Conservation (phyloP, 1,284 basidiomycete genomes). For the Puccinia polysora region DNA sequence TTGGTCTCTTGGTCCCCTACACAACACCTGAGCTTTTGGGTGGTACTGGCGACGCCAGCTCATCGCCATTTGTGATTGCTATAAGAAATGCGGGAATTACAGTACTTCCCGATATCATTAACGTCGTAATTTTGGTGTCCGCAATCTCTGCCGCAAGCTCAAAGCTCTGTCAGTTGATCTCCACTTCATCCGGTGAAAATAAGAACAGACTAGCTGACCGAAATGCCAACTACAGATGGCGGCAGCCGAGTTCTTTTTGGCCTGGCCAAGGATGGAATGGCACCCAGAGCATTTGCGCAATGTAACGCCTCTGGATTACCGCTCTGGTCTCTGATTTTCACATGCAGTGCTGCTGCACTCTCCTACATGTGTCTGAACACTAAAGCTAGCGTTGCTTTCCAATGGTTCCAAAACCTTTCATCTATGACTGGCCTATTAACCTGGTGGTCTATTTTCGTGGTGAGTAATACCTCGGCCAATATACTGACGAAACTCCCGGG, state of each 20-base stretch:
- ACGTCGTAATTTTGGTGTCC: constrained; percentile 63
- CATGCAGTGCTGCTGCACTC: constrained; percentile 65
- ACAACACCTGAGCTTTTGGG: constrained; percentile 62
- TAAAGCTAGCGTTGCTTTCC: constrained; percentile 66
- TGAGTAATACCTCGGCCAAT: constrained; percentile 43
- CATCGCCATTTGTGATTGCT: constrained; percentile 74
- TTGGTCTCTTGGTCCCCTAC: constrained; percentile 68
- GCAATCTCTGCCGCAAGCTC: constrained; percentile 81
- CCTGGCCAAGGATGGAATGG: constrained; percentile 69
- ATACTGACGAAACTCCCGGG: too few species aligned
- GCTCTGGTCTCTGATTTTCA: constrained; percentile 65
- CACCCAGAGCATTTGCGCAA: constrained; percentile 67
- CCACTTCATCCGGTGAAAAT: not conserved
- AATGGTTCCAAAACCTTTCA: constrained; percentile 66
- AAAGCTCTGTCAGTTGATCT: constrained; percentile 68
- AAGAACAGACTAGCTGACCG: not conserved
- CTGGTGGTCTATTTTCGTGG: constrained; percentile 45
- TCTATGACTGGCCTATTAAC: constrained; percentile 48
- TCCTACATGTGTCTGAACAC: constrained; percentile 66
- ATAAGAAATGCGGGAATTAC: constrained; percentile 70
- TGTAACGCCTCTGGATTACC: constrained; percentile 71
- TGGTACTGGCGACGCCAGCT: constrained; percentile 62
- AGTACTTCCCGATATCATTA: constrained; percentile 66
- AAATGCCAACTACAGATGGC: constrained; percentile 14
- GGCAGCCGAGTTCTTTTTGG: constrained; percentile 59